Evolutionary conservation across 805 yeast species (phyloP).

Genomic region (Debaryomyces hansenii): DNA sequence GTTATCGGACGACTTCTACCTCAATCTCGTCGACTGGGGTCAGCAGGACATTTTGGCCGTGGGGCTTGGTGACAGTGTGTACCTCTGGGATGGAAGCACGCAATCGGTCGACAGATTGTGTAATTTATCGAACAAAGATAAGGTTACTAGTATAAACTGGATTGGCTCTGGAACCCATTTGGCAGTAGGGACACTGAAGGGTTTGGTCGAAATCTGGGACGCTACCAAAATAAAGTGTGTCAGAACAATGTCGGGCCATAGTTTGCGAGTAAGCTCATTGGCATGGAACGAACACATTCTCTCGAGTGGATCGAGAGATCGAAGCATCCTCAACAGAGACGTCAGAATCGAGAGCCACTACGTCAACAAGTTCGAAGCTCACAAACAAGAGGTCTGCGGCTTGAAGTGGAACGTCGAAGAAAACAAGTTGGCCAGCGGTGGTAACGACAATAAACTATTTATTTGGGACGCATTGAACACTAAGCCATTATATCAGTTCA

Average conservation of each 20-base stretch:
- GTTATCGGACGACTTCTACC: constrained; percentile 87
- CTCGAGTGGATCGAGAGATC: constrained; percentile 84
- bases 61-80: constrained; percentile 84
- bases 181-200: constrained; percentile 87
- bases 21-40: constrained; percentile 95
- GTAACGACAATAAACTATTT: constrained; percentile 83
- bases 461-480: constrained; percentile 83
- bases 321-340: constrained; percentile 83
- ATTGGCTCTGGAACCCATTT: constrained; percentile 91
- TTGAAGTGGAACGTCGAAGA: constrained; percentile 90
- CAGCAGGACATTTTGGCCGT: constrained; percentile 85
- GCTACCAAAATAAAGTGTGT: constrained; percentile 78
- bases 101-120: constrained; percentile 83
- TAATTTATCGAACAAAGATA: constrained; percentile 62
- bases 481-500: constrained; percentile 69
- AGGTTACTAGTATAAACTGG: constrained; percentile 86
- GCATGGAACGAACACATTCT: constrained; percentile 94
- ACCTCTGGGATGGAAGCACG: constrained; percentile 84
- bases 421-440: constrained; percentile 91
- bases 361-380: constrained; percentile 67
- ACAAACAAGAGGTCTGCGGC: constrained; percentile 96
- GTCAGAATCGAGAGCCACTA: constrained; percentile 85
- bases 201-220: constrained; percentile 94
- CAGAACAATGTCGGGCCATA: constrained; percentile 91
- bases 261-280: constrained; percentile 77